These are phyloP conservation scores for Oryza officinalis DNA, from an alignment of 176 grass and related monocot genomes.

Conservation along the genomic window DNA sequence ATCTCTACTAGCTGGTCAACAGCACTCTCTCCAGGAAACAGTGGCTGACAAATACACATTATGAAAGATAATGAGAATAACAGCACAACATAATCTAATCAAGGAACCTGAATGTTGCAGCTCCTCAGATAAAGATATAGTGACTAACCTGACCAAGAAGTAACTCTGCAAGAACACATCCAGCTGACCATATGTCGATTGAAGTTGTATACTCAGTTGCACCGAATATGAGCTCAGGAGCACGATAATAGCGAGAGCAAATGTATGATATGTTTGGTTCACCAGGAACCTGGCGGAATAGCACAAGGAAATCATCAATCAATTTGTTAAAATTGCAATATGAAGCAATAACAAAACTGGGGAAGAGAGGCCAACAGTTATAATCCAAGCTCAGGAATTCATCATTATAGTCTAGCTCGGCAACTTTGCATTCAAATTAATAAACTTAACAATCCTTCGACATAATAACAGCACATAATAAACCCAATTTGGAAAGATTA, in stretches of 20 bases:
- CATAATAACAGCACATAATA: constrained; percentile 2
- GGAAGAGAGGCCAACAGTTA: neutral
- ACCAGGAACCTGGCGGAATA: constrained; percentile 41
- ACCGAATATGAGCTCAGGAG: constrained; percentile 71
- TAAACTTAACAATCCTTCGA: neutral
- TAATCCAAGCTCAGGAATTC: neutral
- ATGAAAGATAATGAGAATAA: constrained; percentile 33
- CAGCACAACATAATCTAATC: neutral
- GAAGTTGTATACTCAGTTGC: constrained; percentile 66
- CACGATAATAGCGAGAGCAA: constrained; percentile 75
- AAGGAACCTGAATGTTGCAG: neutral
- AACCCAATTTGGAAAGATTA: neutral
- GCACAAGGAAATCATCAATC: constrained; percentile 9
- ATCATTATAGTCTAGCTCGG: constrained; percentile 5
- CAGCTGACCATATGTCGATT: constrained; percentile 81
- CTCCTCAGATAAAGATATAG: constrained; percentile 1
- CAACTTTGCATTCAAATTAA: neutral
- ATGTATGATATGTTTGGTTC: constrained; percentile 74
- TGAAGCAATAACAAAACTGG: neutral
- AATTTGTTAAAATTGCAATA: neutral
- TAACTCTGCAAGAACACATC: constrained; percentile 68
- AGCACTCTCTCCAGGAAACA: constrained; percentile 87
- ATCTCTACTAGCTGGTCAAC: constrained; percentile 91
- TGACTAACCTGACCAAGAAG: constrained; percentile 74
- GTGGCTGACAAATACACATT: constrained; percentile 56